Conservation (phyloP, 1,284 basidiomycete genomes). For the Cryptococcus maquisensis region DNA sequence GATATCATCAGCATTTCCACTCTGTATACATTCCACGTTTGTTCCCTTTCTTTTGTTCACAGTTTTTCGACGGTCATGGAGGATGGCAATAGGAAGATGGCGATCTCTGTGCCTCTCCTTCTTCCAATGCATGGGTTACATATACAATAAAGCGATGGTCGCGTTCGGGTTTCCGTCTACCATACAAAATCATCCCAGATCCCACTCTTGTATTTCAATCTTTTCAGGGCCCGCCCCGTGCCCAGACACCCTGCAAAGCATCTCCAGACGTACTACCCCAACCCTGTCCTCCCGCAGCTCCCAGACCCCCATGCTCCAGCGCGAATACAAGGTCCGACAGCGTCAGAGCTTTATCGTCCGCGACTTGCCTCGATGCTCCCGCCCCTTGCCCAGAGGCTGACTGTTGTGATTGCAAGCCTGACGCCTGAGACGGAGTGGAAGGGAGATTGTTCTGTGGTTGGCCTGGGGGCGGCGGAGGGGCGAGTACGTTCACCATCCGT, state of each 20-base stretch:
- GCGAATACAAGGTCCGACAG: conserved; percentile 39
- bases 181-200: no score
- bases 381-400: no score
- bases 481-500: conserved; percentile 4
- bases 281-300: conserved; percentile 27
- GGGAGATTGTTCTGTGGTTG: neutral
- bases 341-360: conserved; percentile 38
- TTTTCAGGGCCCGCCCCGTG: conserved; percentile 32
- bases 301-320: conserved; percentile 34
- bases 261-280: conserved; percentile 17
- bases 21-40: no score
- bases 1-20: no score
- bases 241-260: conserved; percentile 26
- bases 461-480: neutral
- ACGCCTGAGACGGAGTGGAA: neutral
- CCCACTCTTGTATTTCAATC: conserved; percentile 2
- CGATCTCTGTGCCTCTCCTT: no score
- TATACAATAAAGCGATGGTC: no score
- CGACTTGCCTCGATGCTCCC: conserved; percentile 1
- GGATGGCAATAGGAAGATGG: no score
- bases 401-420: neutral
- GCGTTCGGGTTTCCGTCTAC: no score
- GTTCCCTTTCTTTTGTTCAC: no score
- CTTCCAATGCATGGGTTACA: no score
- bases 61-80: no score